Base-by-base conservation (phyloP, 805 yeast species). In the Ogataea nonfermentans region DNA sequence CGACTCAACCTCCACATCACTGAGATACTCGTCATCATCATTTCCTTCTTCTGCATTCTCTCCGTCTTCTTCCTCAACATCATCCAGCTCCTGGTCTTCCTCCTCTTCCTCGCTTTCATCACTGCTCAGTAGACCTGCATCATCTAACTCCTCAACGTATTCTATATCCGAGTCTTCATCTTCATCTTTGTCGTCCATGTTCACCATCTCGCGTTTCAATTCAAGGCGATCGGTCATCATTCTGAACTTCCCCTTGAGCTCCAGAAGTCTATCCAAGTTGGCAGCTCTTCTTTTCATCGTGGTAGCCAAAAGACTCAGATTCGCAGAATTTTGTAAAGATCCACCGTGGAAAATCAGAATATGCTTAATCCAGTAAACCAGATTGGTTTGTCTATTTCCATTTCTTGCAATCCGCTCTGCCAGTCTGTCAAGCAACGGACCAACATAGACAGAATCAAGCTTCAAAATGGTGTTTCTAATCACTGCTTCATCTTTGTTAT, bases 121-220 rank as follows among this genome's bases (percentile, higher is more conserved):
- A 24, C 48, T 53, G 12, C 53, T 56, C 10, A 47, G 24, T 20
- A 59, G 45, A 6, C 60, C 64, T 4, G 74, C 75, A 47, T 74
- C 79, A 53, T 76, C 82, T 17, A 82, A 57, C 51, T 81, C 90
- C 61, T 83, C 91, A n/a, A 82, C 83, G 36, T 73, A 80, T 36
- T 68, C 61, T 42, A 73, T 77, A 33, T 52, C 53, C 5, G 57
- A 65, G 3, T 52, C 59, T 7, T 59, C 61, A n/a, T 50, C 57
- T n/a, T 55, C 59, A 15, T 53, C 55, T 7, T 48, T 50, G 4
- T 52, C 59, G 14, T 51, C 59, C 12, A 59, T 54, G 44, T 28
- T 46, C 32, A 65, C 44, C 24, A 73, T 59, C 44, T 71, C 73
- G 32, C 61, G 57, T 44, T 66, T 68, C 47, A 71, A 57, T 28